phyloP scores from a whole-genome alignment of 2,329 filamentous ascomycete species.

The Aspergillus sp. region DNA sequence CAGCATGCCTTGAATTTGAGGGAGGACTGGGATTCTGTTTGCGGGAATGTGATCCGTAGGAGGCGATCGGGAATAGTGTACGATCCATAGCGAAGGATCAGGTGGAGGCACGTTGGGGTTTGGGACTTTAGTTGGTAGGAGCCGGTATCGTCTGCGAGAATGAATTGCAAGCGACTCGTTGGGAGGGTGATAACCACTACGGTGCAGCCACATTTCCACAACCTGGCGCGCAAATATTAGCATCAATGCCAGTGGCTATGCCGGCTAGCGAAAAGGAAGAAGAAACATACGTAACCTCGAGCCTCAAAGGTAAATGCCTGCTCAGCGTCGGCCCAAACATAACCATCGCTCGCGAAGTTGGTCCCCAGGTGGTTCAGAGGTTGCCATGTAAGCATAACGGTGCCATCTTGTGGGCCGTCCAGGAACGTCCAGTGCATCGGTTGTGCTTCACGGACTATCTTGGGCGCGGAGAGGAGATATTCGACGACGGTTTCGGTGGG shows the following conservation, averaged over 20 bases:
- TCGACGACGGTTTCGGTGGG: conserved; percentile 75
- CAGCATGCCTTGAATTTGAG: conserved; percentile 42
- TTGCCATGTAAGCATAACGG: conserved; percentile 85
- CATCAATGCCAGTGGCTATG: background rate
- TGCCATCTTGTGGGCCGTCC: conserved; percentile 76
- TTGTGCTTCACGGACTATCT: conserved; percentile 78
- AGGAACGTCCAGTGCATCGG: conserved; percentile 94
- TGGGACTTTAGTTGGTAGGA: conserved; percentile 69
- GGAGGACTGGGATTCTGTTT: conserved; percentile 52
- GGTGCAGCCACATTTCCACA: conserved; percentile 84
- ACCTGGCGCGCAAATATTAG: conserved; percentile 54
- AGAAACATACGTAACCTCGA: conserved; percentile 60
- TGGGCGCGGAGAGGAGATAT: conserved; percentile 79
- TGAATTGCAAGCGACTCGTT: conserved; percentile 73
- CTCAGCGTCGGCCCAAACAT: conserved; percentile 84
- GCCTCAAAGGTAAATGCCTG: conserved; percentile 73
- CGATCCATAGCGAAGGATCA: conserved; percentile 83
- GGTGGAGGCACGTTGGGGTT: conserved; percentile 68
- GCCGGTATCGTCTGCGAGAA: conserved; percentile 80
- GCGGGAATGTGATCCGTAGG: conserved; percentile 71
- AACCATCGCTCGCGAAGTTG: conserved; percentile 86
- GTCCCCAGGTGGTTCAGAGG: conserved; percentile 68
- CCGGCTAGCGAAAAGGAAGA: background rate
- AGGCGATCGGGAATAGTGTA: conserved; percentile 82
- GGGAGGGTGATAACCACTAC: conserved; percentile 73